Conservation (phyloP, 805 yeast species). For the Teunomyces lycoperdinae region DNA sequence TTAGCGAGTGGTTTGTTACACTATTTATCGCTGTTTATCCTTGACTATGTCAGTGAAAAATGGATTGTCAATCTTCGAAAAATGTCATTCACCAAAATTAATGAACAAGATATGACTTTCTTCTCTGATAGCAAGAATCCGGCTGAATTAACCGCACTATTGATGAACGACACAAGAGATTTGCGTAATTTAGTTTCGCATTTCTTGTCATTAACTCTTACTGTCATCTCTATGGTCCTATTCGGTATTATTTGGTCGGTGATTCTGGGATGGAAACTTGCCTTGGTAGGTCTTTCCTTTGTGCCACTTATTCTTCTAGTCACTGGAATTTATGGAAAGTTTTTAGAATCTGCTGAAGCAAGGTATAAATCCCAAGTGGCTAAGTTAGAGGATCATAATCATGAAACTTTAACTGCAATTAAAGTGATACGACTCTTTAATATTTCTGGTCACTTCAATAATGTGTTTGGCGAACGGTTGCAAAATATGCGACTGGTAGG, state of each 20-base stretch:
- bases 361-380: slow-evolving; percentile 57
- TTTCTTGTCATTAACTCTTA: slow-evolving; percentile 52
- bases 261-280: slow-evolving; percentile 77
- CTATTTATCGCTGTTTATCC: slow-evolving; percentile 47
- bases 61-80: slow-evolving; percentile 62
- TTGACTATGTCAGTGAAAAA: slow-evolving; percentile 61
- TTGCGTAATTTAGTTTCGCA: slow-evolving; percentile 62
- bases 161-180: slow-evolving; percentile 83
- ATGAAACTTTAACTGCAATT: slow-evolving; percentile 57
- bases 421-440: slow-evolving; percentile 62
- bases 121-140: slow-evolving; percentile 40
- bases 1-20: slow-evolving; percentile 56
- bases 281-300: slow-evolving; percentile 77
- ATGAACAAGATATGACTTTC: slow-evolving; percentile 55
- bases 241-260: slow-evolving; percentile 79
- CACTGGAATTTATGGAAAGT: slow-evolving; percentile 49
- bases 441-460: slow-evolving; percentile 47
- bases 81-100: slow-evolving; percentile 45
- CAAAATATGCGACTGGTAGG: slow-evolving; percentile 39
- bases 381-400: slow-evolving; percentile 46
- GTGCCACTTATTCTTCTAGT: slow-evolving; percentile 59
- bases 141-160: slow-evolving; percentile 58
- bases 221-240: slow-evolving; percentile 51
- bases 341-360: slow-evolving; percentile 56
- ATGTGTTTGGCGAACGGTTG: slow-evolving; percentile 32